A percentile compares a stretch with the other conserved stretches of the same genome.
These are phyloP conservation scores for Aspergillus fructus DNA, from an alignment of 2,329 filamentous ascomycete species.

Conservation along the genomic window DNA sequence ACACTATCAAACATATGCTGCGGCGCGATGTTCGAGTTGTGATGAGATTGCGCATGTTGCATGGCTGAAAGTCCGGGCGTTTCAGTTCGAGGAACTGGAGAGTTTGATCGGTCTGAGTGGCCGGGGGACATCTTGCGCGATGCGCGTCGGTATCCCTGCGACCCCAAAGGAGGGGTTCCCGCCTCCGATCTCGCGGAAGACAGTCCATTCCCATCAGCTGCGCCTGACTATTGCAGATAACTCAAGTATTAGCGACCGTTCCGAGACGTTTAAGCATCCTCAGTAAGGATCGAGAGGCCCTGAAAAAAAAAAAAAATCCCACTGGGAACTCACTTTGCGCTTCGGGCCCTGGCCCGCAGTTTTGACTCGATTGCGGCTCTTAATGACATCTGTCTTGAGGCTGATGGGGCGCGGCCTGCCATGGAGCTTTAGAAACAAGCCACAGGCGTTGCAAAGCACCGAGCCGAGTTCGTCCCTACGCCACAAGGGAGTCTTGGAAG, in stretches of 20 bases:
- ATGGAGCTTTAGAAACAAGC: constrained; percentile 95
- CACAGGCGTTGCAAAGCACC: constrained; percentile 97
- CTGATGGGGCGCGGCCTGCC: constrained; percentile 90
- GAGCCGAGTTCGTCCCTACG: constrained; percentile 93
- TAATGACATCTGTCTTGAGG: constrained; percentile 98
- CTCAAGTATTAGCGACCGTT: constrained; percentile 24
- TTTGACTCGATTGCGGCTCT: constrained; percentile 97
- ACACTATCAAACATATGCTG: constrained; percentile 77
- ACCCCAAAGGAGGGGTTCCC: constrained; percentile 56
- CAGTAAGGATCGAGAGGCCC: constrained; percentile 9
- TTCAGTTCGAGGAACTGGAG: constrained; percentile 74
- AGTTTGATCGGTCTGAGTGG: constrained; percentile 71
- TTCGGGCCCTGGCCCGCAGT: constrained; percentile 75
- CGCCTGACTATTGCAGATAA: constrained; percentile 38
- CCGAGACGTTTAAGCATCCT: constrained; percentile 8
- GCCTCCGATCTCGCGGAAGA: constrained; percentile 56
- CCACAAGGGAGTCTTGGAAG: constrained; percentile 95
- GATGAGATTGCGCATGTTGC: constrained; percentile 60
- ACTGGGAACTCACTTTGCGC: constrained; percentile 67
- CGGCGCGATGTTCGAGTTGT: constrained; percentile 65
- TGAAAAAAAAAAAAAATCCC: constrained; percentile 28
- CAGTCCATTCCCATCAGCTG: constrained; percentile 58
- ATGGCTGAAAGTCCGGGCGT: constrained; percentile 64
- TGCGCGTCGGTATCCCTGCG: constrained; percentile 61
- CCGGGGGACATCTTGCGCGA: constrained; percentile 73